A percentile compares a stretch with the other conserved stretches of the same genome.
These are phyloP conservation scores for Omphalea diandra DNA, from an alignment of 441 rosid genomes.

Conservation along the genomic window DNA sequence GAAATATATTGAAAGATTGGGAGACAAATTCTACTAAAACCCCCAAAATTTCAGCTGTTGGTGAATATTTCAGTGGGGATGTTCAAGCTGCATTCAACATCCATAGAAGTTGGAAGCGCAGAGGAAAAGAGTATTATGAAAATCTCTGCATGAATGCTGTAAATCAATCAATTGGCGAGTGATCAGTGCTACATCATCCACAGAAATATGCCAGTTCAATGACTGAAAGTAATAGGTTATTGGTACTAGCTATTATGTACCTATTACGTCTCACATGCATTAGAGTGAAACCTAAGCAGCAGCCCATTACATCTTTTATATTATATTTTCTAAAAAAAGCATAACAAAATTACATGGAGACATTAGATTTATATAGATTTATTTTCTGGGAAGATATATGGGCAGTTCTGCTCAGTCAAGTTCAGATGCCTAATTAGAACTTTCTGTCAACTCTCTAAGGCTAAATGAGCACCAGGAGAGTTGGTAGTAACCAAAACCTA, in stretches of 20 bases:
- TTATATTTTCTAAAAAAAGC: not conserved
- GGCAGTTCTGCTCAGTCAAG: not conserved
- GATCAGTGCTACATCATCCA: constrained; percentile 6
- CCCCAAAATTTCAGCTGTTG: constrained; percentile 31
- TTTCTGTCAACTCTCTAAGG: not conserved
- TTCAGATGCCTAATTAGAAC: not conserved
- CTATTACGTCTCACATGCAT: not conserved
- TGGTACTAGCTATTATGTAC: not conserved
- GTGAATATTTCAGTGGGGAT: constrained; percentile 53
- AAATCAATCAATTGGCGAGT: constrained; percentile 91
- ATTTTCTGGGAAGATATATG: not conserved
- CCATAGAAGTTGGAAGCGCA: constrained; percentile 66
- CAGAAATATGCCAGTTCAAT: not conserved
- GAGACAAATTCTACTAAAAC: constrained; percentile 44
- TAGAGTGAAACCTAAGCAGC: not conserved
- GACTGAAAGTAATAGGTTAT: not conserved
- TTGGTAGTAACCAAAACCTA: not conserved
- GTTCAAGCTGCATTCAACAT: constrained; percentile 63
- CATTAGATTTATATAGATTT: not conserved
- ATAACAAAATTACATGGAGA: not conserved
- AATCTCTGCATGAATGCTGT: constrained; percentile 98
- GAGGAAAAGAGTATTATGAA: constrained; percentile 91
- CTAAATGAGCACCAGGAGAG: not conserved
- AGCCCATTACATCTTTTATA: not conserved
- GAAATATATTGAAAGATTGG: constrained; percentile 78